Base-by-base conservation (phyloP, 108 stramenopile genomes). In the Licmophora abbreviata region DNA sequence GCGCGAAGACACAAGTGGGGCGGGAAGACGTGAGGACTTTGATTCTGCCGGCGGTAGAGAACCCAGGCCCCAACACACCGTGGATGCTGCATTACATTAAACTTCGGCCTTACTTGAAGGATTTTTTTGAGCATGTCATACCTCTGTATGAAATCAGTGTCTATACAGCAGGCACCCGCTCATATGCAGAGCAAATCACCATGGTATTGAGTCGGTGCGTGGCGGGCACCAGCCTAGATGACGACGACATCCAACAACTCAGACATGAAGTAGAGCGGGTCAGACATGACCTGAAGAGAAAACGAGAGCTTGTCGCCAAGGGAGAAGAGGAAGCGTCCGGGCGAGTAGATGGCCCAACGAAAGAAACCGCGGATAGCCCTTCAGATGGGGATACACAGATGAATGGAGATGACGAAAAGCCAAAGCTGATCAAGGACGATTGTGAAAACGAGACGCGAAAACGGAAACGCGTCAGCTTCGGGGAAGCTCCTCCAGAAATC, bases 141-240 rank as follows among this genome's bases (percentile, higher is more conserved):
- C 54, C 63, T 11, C 63, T 38, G 28, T 93, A 87, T 66, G 84
- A 93, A 57, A 24, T 93, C 2, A 74, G 82, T 5, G 74, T 93
- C 9, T 93, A 93, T 58, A 93, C 92, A 24, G 92, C 92, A 12
- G 92, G 92, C 32, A 89, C 87, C 11, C 65, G 85, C 25, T 56
- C 76, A n/a, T 93, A 93, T 61, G 92, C 92, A 0, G 85, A 89
- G 62, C 71, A 83, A 64, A 78, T 93, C 50, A 76, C 83, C 2
- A 64, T 83, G 25, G 69, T 89, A 44, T 64, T 93, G 20, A 71
- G 79, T 56, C 76, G 88, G 28, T 64, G 79, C 52, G 51, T 85
- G 57, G 77, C 79, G 0, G 82, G 79, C 10, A 55, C 73, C 1
- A 38, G 41, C 17, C 32, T 63, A 28, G 74, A 79, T 59, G 37